Evolutionary conservation across 164 flowering plant genomes (phyloP).

Genomic region (Kingdonia uniflora): DNA sequence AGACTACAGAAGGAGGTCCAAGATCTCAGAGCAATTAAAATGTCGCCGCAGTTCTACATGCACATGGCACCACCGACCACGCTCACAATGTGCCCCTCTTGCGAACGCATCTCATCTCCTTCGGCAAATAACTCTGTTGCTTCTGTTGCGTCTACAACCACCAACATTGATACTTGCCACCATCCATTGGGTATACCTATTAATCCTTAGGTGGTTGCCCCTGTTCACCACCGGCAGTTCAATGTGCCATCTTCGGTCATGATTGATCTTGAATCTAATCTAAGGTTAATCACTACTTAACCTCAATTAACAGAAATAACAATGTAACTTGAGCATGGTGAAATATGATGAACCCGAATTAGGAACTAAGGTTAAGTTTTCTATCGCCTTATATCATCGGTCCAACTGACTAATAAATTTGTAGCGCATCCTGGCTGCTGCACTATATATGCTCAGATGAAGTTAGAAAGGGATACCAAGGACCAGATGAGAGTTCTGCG

Average conservation of each 20-base stretch:
- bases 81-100: constrained; percentile 39
- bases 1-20: constrained; percentile 35
- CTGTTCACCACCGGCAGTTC: constrained; percentile 4
- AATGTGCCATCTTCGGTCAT: constrained; percentile 4
- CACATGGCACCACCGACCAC: constrained; percentile 37
- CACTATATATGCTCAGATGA: no score
- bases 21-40: constrained; percentile 28
- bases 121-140: constrained; percentile 5
- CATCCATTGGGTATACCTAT: background rate
- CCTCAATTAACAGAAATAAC: background rate
- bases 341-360: no score
- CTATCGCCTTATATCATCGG: no score
- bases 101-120: constrained; percentile 24
- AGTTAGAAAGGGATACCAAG: no score
- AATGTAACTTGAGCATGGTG: no score
- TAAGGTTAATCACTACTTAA: no score
- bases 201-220: background rate
- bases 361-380: no score
- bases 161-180: background rate
- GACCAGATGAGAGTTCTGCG: no score
- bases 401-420: no score
- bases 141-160: background rate
- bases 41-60: constrained; percentile 34
- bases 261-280: no score
- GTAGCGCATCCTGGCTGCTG: no score